A percentile compares a stretch with the other conserved stretches of the same genome.
These are phyloP conservation scores for Phytopythium oedochilum DNA, from an alignment of 352 stramenopile species.

Conservation along the genomic window DNA sequence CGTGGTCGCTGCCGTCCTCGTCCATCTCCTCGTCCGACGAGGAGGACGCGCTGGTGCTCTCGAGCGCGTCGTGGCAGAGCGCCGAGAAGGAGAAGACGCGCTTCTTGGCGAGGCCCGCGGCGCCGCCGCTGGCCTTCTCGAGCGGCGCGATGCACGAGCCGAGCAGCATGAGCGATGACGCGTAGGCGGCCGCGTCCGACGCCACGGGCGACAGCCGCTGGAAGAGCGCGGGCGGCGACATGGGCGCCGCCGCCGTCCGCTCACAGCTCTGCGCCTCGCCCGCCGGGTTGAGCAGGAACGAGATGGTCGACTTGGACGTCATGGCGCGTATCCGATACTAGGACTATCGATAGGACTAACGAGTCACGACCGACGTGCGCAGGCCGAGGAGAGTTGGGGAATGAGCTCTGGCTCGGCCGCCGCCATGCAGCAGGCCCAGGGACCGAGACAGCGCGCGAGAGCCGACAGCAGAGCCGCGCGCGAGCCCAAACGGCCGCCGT, in stretches of 20 bases:
- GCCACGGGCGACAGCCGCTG: slow-evolving; percentile 18
- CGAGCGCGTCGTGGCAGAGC: slow-evolving; percentile 8
- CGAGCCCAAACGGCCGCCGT: too few relatives aligned
- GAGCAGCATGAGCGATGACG: slow-evolving; percentile 32
- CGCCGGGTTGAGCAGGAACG: slow-evolving; percentile 35
- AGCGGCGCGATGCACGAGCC: slow-evolving; percentile 25
- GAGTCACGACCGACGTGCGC: background rate
- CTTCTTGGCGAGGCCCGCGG: slow-evolving; percentile 1
- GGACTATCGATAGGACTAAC: too few relatives aligned
- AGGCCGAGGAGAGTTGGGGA: background rate
- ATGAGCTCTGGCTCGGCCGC: too few relatives aligned
- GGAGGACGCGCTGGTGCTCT: slow-evolving; percentile 3
- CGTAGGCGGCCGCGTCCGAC: slow-evolving; percentile 15
- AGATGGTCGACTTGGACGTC: slow-evolving; percentile 35
- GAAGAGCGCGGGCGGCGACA: slow-evolving; percentile 24
- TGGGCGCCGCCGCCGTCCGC: slow-evolving; percentile 9
- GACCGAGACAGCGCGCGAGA: too few relatives aligned
- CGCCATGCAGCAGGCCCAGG: too few relatives aligned
- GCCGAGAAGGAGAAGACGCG: slow-evolving; percentile 7
- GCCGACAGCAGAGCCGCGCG: too few relatives aligned
- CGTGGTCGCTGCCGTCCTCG: slow-evolving; percentile 8
- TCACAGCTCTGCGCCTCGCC: slow-evolving; percentile 10
- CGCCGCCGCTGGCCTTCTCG: slow-evolving; percentile 12
- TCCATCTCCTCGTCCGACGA: slow-evolving; percentile 14
- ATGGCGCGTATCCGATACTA: too few relatives aligned